Base-by-base conservation (phyloP, 2,329 filamentous ascomycete genomes). In the Penicillium italicum region DNA sequence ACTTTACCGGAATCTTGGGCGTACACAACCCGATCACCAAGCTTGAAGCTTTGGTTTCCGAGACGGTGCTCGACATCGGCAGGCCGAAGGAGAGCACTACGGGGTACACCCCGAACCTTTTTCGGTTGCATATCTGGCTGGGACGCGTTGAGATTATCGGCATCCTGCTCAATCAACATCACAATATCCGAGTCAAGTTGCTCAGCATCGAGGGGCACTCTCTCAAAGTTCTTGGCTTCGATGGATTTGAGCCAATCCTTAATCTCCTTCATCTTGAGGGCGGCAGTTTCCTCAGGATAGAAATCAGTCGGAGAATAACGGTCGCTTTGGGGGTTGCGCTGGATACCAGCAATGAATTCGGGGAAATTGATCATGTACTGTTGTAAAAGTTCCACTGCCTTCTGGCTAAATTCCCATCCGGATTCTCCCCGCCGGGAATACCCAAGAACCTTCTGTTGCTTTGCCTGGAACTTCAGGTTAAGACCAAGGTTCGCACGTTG, bases 391-490 rank as follows among this genome's bases (percentile, higher is more conserved):
- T 87, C 82, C 55, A 97, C 81, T 1, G 94, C 92, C 63, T 90
- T 87, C 47, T 85, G 82, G 67, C 92, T 97, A 72, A 96, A 99
- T 73, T 99, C 94, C 95, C 95, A 99, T 6, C 95, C 94, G 28
- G 85, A 88, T 12, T 85, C 80, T 4, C 86, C 87, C 69, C 94
- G 94, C 65, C 91, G 88, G 24, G 93, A 96, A 74, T 97, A 99
- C 0, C 94, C 94, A 31, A 99, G 77, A 7, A 99, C 94, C 77
- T 99, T 99, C 65, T 92, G 82, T 75, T 97, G 96, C 76, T 90
- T 93, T 2, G 85, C 90, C 71, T 99, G 94, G 57, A 99, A 99
- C 73, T 99, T 99, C 63, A 99, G 81, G 68, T 99, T 99, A 58
- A 99, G 80, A 0, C 94, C 94, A 24, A 99, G 79, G 66, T 99